Evolutionary conservation across 345 rosid genomes (phyloP).

Genomic region (Eucalyptus cladocalyx): DNA sequence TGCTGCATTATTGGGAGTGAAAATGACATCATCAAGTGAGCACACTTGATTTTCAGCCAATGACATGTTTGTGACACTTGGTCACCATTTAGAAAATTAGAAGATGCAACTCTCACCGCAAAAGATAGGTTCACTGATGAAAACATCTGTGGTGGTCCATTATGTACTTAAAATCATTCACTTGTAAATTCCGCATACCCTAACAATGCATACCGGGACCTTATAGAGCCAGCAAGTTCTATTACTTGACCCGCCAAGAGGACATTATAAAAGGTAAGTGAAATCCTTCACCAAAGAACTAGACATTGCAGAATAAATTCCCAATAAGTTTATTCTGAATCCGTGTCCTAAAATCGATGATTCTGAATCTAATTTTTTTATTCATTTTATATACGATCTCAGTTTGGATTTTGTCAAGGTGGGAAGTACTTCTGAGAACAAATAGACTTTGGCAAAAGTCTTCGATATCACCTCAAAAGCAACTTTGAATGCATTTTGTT

Average conservation of each 20-base stretch:
- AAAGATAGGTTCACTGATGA: neutral
- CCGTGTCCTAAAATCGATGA: too few species aligned
- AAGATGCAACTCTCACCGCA: neutral
- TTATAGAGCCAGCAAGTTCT: neutral
- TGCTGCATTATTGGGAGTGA: neutral
- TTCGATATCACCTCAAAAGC: too few species aligned
- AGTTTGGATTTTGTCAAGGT: too few species aligned
- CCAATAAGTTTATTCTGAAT: too few species aligned
- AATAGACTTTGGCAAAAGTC: too few species aligned
- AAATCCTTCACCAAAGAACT: too few species aligned
- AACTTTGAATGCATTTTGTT: too few species aligned
- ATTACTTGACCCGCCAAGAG: neutral
- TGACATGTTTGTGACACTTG: neutral
- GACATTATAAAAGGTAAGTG: neutral
- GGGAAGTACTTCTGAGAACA: too few species aligned
- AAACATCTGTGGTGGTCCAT: neutral
- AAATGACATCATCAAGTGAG: neutral
- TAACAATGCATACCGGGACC: neutral
- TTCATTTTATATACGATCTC: too few species aligned
- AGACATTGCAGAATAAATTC: too few species aligned
- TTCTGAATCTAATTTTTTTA: too few species aligned
- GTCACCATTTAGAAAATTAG: neutral
- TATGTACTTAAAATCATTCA: neutral
- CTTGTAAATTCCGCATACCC: neutral
- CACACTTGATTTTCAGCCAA: neutral